These are phyloP conservation scores for Dothiorella sarmentorum DNA, from an alignment of 2,329 filamentous ascomycete species.

Conservation along the genomic window DNA sequence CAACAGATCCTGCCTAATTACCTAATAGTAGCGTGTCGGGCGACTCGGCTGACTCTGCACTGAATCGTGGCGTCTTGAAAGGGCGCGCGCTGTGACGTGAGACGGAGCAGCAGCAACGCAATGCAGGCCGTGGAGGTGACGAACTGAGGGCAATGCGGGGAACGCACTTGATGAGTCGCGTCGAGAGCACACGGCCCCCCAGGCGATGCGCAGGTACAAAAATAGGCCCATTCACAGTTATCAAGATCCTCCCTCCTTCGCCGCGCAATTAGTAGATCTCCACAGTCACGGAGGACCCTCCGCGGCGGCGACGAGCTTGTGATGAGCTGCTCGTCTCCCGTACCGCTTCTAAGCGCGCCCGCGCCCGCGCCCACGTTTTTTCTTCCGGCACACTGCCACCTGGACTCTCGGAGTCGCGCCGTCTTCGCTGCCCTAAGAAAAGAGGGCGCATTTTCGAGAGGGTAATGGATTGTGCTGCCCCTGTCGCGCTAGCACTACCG, in stretches of 20 bases:
- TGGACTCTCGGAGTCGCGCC: not conserved
- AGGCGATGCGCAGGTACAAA: slow-evolving; percentile 11
- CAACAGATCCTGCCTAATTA: slow-evolving; percentile 19
- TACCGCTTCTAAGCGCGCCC: no score
- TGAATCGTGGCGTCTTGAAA: slow-evolving; percentile 19
- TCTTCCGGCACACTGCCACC: no score
- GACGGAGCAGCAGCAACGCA: slow-evolving; percentile 17
- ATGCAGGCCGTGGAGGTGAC: slow-evolving; percentile 12
- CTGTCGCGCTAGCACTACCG: not conserved
- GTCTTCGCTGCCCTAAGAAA: not conserved
- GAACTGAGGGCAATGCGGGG: slow-evolving; percentile 21
- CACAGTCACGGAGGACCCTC: no score
- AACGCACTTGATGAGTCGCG: slow-evolving; percentile 11
- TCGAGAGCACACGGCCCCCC: not conserved
- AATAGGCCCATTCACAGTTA: not conserved
- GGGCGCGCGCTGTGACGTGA: slow-evolving; percentile 13
- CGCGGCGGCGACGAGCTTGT: no score
- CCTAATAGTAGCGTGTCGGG: slow-evolving; percentile 20
- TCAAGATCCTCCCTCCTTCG: not conserved
- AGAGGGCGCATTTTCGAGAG: not conserved
- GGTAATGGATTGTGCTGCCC: slow-evolving; percentile 10
- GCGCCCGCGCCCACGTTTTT: no score
- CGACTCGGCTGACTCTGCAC: slow-evolving; percentile 19
- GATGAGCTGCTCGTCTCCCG: no score
- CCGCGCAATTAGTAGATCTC: not conserved